Evolutionary conservation across 2,329 filamentous ascomycete species (phyloP).

Genomic region (Colletotrichum lini): DNA sequence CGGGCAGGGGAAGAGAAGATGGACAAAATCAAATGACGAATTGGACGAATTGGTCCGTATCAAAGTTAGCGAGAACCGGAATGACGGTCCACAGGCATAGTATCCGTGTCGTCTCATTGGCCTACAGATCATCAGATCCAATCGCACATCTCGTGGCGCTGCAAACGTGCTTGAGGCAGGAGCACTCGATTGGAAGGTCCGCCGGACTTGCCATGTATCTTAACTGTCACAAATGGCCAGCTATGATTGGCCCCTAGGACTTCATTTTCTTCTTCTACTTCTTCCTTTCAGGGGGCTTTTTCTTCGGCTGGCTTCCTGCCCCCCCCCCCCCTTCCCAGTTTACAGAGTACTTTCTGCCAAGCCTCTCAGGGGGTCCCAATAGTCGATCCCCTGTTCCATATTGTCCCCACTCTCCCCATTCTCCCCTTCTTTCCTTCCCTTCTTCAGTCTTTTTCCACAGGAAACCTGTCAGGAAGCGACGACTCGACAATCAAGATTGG

Average conservation of each 20-base stretch:
- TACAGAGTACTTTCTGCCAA: too few relatives aligned
- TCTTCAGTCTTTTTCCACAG: too few relatives aligned
- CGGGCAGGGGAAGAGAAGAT: too few relatives aligned
- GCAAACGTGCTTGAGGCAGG: slow-evolving; percentile 33
- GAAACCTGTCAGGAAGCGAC: background rate
- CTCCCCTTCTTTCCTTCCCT: background rate
- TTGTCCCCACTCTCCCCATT: background rate
- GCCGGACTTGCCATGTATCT: background rate
- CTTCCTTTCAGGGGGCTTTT: slow-evolving; percentile 24
- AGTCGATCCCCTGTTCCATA: background rate
- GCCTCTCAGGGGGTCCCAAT: slow-evolving; percentile 10
- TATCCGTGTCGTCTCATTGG: slow-evolving; percentile 24
- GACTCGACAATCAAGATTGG: background rate
- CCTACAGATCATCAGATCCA: slow-evolving; percentile 17
- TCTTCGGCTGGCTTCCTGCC: background rate
- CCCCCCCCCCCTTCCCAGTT: background rate
- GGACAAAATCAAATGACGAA: background rate
- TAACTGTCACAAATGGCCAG: background rate
- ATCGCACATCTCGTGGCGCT: slow-evolving; percentile 20
- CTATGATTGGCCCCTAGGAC: slow-evolving; percentile 3
- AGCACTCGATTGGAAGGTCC: slow-evolving; percentile 30
- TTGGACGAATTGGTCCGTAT: slow-evolving; percentile 22
- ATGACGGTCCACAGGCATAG: background rate
- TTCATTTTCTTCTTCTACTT: slow-evolving; percentile 19
- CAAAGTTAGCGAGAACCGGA: slow-evolving; percentile 18